Evolutionary conservation across 768 basidiomycete genomes (phyloP), one percentile per base, ranked within the genome.

Genomic region (Cubamyces lactineus): DNA sequence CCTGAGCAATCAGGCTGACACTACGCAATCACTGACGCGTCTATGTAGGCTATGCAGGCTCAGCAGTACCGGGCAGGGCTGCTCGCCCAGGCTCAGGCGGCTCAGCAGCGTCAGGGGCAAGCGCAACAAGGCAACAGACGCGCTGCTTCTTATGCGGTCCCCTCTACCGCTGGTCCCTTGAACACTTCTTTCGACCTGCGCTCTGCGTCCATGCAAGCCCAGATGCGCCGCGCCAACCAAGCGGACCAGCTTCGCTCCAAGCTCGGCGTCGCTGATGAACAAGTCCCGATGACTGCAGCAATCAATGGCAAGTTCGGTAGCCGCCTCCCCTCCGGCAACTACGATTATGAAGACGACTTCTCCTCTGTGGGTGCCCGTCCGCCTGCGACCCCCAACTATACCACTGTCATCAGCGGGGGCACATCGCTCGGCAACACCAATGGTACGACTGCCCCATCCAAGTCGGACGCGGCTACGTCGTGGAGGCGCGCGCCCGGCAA

Each of bases 271-370:
- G 67, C 71, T 38, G 84, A 86, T 48, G 87, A 88, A 45, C 84
- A 84, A 61, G 79, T 86, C 53, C 91, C 91, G 46, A 91, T 92
- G 92, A 89, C 91, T 28, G 91, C 92, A 49, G 81, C 86, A 43
- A 79, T 92, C 39, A 87, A 86, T 45, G 91, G 91, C 48, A 85
- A 86, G 64, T 92, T 90, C 62, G 91, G 90, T 30, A 81, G 85
- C 66, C 88, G 92, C 62, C 72, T 81, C 41, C 78, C 76, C 61
- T 80, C 79, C 53, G 73, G 72, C 38, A 68, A 74, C 54, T 80
- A 78, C 49, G 80, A 79, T 23, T 73, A 83, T 40, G 79, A 82
- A 30, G 78, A 81, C 34, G 70, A 71, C 53, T 70, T 62, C 53
- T 63, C 63, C 38, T 65, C 68, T 15, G 60, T 62, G 23, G 51